Base-by-base conservation (phyloP, 2,329 filamentous ascomycete species). In the Neoascochyta sp. region DNA sequence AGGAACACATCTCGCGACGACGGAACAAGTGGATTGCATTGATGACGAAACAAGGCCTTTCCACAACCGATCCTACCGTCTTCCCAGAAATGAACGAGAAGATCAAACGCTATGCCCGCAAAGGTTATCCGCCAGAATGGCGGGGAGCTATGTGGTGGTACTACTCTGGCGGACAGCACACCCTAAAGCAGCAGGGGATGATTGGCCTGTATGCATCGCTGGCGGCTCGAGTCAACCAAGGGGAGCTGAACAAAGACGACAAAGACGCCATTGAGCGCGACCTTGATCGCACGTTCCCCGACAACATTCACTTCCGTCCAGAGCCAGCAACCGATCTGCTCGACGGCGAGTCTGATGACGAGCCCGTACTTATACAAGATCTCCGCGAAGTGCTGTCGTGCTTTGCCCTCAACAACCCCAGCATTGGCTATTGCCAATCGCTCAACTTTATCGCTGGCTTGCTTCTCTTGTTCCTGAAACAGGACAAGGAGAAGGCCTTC, bases 71-170 rank as follows among this genome's bases (percentile, higher is more conserved):
- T 4, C 89, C 87, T 1, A 79, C 76, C 20, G 75, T 78, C 2
- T 96, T 96, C 47, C 90, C 90, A 1, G 75, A 82, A 1, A 83
- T 81, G 30, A 86, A 80, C 27, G 77, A 81, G 24, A 94, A 93
- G 63, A 79, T 92, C 23, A 95, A 93, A 65, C 77, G 88, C 11
- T 95, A 92, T 57, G 78, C 95, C 27, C 80, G 89, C 29, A 96
- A 95, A 63, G 90, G 90, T 10, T 90, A 95, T 27, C 90, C 90
- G 3, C 86, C 89, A 0, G 87, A 95, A 45, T 94, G 88, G 80
- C 79, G 90, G 52, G 90, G 90, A n/a, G 83, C 86, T 5, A 90
- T 90, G 24, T 96, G 90, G 90, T 96, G 94, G 62, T 95, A 85
- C 67, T 96, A 95, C 58, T 87, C 88, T 8, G 87, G 87, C 12